Base-by-base conservation (phyloP, 768 basidiomycete genomes). In the Rickenella mellea region DNA sequence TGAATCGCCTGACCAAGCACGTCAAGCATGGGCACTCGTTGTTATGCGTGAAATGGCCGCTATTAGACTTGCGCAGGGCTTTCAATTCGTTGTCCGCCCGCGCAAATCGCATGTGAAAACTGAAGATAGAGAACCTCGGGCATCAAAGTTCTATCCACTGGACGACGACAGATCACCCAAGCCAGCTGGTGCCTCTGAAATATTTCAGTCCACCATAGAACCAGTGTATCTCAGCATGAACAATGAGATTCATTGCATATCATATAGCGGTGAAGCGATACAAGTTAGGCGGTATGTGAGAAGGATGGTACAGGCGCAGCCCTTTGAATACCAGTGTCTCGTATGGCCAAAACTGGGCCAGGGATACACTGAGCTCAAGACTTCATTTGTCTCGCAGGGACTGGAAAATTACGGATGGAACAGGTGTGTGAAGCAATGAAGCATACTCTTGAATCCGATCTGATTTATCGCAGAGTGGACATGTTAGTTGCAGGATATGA, bases 1-100 rank as follows among this genome's bases (percentile, higher is more conserved):
- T 40, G 71, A 72, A 3, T 67, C 62, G 6, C 47, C 67, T 25
- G 83, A 83, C 11, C 75, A 80, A 14, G 53, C 73, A 28, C 73
- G 83, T 5, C 70, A 74, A 19, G 77, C 74, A 4, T 87, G 83
- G 81, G 87, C 84, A 0, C 59, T 86, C 19, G 75, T 71, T 2
- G 81, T 89, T 14, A 89, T 98, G 85, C 77, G 83, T 21, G 90
- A 87, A 26, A 93, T 98, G 86, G 88, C 88, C 1, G 90, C 87
- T 3, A 81, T 96, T 33, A 73, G 94, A 19, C 71, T 98, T 10
- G 80, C 86, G 10, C 91, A 97, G 59, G 93, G 93, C 17, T 98
- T 97, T 61, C 94, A 97, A 57, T 88, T 97, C 52, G 78, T 96
- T 17, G 64, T 92, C 14, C 69, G 70, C 19, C 69, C 75, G 7